Evolutionary conservation across 192 early-diverging fungal genomes (phyloP).

Genomic region (Entrophospora sp.): DNA sequence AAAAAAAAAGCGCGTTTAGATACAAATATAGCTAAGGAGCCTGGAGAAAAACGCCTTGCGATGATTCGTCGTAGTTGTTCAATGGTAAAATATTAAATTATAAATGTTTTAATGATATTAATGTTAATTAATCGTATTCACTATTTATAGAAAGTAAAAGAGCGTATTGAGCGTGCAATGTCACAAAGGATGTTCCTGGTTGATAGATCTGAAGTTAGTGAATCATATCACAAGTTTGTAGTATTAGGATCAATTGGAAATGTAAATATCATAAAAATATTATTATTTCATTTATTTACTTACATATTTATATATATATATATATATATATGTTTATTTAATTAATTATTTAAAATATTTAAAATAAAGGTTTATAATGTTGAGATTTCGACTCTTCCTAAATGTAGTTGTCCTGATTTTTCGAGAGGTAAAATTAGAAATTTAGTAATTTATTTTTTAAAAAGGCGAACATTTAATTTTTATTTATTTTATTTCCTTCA

Average conservation of each 20-base stretch:
- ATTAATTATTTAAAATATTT: background rate
- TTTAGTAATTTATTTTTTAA: too few relatives aligned
- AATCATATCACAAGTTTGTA: background rate
- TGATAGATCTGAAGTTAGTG: background rate
- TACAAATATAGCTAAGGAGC: too few relatives aligned
- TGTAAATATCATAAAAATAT: too few relatives aligned
- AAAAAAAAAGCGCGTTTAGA: background rate
- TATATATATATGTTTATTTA: background rate
- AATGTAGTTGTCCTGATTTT: constrained; percentile 4
- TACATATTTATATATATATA: background rate
- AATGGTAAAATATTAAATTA: background rate
- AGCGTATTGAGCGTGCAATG: background rate
- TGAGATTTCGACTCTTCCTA: background rate
- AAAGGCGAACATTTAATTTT: too few relatives aligned
- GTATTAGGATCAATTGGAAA: background rate
- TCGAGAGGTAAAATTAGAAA: too few relatives aligned
- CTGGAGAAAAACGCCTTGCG: background rate
- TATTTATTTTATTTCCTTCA: too few relatives aligned
- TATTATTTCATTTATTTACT: background rate
- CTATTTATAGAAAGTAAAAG: background rate
- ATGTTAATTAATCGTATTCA: background rate
- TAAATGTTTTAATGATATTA: too few relatives aligned
- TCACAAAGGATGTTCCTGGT: background rate
- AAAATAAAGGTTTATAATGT: background rate
- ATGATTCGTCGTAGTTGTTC: background rate